These are phyloP conservation scores for Stephanodiscus triporus DNA, from an alignment of 108 stramenopile genomes.

Conservation along the genomic window DNA sequence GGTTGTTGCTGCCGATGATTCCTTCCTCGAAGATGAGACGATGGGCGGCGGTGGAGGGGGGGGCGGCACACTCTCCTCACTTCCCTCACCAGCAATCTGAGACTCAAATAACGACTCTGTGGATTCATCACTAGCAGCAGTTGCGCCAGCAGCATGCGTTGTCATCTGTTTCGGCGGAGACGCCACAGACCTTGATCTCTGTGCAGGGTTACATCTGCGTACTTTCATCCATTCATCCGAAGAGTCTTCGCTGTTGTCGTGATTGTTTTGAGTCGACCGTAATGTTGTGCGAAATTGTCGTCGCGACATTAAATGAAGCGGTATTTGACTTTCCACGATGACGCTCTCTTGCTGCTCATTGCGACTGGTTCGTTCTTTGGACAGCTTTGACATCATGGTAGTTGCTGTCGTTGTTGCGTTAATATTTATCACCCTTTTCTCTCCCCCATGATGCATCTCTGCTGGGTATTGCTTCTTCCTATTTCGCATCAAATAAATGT, in stretches of 20 bases:
- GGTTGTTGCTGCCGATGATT: neutral
- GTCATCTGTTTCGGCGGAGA: neutral
- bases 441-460: neutral
- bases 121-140: neutral
- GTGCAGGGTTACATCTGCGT: neutral
- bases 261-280: neutral
- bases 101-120: neutral
- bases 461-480: neutral
- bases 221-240: conserved; percentile 9
- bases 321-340: neutral
- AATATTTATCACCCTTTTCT: too few species aligned
- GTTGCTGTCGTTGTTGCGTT: too few species aligned
- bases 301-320: neutral
- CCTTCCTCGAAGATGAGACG: neutral
- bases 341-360: neutral
- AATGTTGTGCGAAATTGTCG: neutral
- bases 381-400: neutral
- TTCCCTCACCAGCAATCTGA: neutral
- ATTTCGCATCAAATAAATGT: neutral
- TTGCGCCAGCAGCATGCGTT: neutral
- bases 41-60: neutral
- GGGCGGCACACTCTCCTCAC: neutral
- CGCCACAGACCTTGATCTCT: neutral
- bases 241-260: conserved; percentile 2
- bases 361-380: neutral